Percentiles rank a stretch among this genome's conserved stretches.
Evolutionary conservation across 257 asterid genomes (phyloP).

Genomic region (Solanum pennellii): DNA sequence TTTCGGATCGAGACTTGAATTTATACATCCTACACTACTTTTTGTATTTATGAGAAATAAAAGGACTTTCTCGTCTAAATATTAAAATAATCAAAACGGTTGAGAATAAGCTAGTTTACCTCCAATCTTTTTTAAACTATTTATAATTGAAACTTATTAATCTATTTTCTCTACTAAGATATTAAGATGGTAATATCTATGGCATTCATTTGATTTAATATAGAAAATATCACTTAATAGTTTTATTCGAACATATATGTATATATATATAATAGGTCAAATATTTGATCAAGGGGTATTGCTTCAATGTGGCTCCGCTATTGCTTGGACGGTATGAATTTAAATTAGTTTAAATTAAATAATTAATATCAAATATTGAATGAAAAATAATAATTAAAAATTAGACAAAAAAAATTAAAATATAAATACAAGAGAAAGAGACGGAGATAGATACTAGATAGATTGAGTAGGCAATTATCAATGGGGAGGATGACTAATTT

Average conservation of each 20-base stretch:
- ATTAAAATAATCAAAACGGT: background rate
- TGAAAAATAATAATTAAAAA: too few species aligned
- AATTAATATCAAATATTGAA: too few species aligned
- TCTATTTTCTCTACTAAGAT: background rate
- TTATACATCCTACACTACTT: background rate
- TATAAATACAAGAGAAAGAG: background rate
- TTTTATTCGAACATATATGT: too few species aligned
- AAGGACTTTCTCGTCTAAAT: too few species aligned
- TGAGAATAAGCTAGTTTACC: background rate
- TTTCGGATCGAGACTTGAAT: background rate
- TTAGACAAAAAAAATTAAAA: too few species aligned
- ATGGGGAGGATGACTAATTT: background rate
- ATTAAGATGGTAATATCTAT: background rate
- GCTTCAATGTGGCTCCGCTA: background rate
- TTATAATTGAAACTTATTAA: background rate
- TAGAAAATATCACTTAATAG: background rate
- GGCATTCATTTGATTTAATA: background rate
- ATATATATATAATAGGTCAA: background rate
- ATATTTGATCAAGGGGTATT: background rate
- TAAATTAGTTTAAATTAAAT: too few species aligned
- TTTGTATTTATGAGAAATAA: background rate
- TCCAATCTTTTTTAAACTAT: background rate
- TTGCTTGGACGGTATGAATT: too few species aligned
- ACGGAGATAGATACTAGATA: too few species aligned
- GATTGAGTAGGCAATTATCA: background rate